Conservation (phyloP, 257 asterid genomes). For the Penstemon barbatus region DNA sequence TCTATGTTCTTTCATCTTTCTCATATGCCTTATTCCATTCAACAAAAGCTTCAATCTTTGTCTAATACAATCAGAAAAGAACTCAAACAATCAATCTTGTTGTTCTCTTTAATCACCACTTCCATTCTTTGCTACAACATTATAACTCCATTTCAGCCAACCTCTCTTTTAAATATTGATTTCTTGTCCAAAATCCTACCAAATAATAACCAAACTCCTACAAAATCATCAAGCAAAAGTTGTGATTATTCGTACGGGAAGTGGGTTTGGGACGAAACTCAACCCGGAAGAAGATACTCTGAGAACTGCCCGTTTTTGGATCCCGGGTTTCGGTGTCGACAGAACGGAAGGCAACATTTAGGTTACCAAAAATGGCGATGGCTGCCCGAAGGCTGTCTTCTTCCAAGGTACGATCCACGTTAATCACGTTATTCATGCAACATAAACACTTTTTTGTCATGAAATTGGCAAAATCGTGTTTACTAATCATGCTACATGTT, state of each 20-base stretch:
- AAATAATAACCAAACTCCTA: not conserved
- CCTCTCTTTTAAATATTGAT: slow-evolving; percentile 34
- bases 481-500: slow-evolving; percentile 15
- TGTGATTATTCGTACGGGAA: slow-evolving; percentile 72
- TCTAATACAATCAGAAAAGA: slow-evolving; percentile 39
- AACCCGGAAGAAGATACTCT: slow-evolving; percentile 40
- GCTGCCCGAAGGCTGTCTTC: slow-evolving; percentile 67
- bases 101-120: slow-evolving; percentile 41
- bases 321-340: slow-evolving; percentile 81
- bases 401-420: slow-evolving; percentile 61
- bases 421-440: not conserved
- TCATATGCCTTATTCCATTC: slow-evolving; percentile 47
- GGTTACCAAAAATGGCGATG: slow-evolving; percentile 83
- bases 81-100: slow-evolving; percentile 31
- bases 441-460: not conserved
- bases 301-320: slow-evolving; percentile 87
- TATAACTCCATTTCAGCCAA: slow-evolving; percentile 36
- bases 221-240: not conserved
- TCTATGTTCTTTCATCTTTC: slow-evolving; percentile 14
- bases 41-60: slow-evolving; percentile 37
- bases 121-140: slow-evolving; percentile 33
- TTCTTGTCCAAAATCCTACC: slow-evolving; percentile 45
- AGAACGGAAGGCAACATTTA: slow-evolving; percentile 55
- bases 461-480: not conserved
- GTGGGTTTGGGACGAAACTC: slow-evolving; percentile 72